These are phyloP conservation scores for Priceomyces fermenticarens DNA, from an alignment of 805 yeast species.

Conservation along the genomic window DNA sequence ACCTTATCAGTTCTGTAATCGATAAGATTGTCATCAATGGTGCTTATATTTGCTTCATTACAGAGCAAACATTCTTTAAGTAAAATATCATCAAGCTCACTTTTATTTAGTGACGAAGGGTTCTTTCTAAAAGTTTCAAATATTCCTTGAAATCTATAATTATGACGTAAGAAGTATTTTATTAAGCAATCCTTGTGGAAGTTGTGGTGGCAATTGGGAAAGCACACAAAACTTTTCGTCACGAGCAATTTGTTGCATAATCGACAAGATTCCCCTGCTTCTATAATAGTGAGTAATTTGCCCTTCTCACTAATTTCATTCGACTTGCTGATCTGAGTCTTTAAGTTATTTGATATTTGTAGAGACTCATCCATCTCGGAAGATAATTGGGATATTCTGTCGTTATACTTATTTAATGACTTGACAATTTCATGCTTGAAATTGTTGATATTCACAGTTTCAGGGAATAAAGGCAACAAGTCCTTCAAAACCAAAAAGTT, in stretches of 20 bases:
- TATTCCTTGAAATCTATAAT: conserved; percentile 61
- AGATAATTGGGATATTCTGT: conserved; percentile 60
- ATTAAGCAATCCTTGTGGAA: conserved; percentile 89
- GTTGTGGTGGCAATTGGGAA: conserved; percentile 83
- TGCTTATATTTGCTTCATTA: conserved; percentile 67
- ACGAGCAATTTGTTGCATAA: conserved; percentile 68
- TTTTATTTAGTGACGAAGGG: conserved; percentile 35
- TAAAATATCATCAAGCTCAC: conserved; percentile 58
- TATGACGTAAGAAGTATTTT: conserved; percentile 55
- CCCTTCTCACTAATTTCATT: conserved; percentile 24
- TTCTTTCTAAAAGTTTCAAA: conserved; percentile 53
- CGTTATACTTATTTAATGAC: conserved; percentile 73
- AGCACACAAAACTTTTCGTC: conserved; percentile 69
- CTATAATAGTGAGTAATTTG: conserved; percentile 60
- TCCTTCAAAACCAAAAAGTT: conserved; percentile 65
- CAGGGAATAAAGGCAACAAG: conserved; percentile 79
- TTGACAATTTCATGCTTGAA: conserved; percentile 79
- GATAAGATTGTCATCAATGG: conserved; percentile 63
- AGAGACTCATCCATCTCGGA: conserved; percentile 76
- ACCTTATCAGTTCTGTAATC: conserved; percentile 29
- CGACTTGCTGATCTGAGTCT: conserved; percentile 52
- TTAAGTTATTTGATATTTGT: conserved; percentile 54
- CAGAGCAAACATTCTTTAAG: conserved; percentile 72
- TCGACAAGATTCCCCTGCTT: conserved; percentile 82
- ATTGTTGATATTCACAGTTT: conserved; percentile 74